A percentile compares a stretch with the other conserved stretches of the same genome.
Evolutionary conservation across 441 rosid species (phyloP).

Genomic region (Cnidoscolus chayamansa): DNA sequence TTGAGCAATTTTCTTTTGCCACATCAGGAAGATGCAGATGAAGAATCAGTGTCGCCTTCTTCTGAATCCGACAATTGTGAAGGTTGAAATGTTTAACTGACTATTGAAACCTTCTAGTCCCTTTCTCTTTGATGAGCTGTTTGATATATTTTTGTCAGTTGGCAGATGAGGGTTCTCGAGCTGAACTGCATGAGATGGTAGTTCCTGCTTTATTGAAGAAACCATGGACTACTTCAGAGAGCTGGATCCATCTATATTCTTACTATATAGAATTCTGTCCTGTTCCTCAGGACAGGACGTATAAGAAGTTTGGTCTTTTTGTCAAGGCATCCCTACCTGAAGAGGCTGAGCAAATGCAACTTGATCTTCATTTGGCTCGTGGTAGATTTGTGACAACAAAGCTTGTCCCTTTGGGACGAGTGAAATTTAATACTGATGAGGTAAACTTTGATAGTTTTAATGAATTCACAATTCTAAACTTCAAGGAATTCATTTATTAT

Average conservation of each 20-base stretch:
- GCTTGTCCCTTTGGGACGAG: constrained; percentile 51
- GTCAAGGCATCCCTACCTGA: constrained; percentile 67
- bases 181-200: constrained; percentile 75
- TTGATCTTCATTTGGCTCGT: constrained; percentile 87
- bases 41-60: constrained; percentile 35
- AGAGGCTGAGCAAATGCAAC: constrained; percentile 74
- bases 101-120: constrained; percentile 10
- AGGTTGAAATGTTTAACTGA: constrained; percentile 45
- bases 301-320: constrained; percentile 79
- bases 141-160: constrained; percentile 25
- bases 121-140: constrained; percentile 12
- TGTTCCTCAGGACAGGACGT: constrained; percentile 73
- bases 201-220: constrained; percentile 64
- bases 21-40: constrained; percentile 35
- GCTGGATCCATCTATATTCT: constrained; percentile 42
- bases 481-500: constrained; percentile 23
- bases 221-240: constrained; percentile 47
- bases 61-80: constrained; percentile 40
- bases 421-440: constrained; percentile 53
- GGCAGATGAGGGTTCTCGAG: constrained; percentile 56
- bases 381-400: constrained; percentile 69
- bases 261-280: constrained; percentile 70
- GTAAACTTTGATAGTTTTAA: constrained; percentile 35
- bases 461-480: constrained; percentile 16
- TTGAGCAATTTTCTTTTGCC: constrained; percentile 71